Base-by-base conservation (phyloP, 2,329 filamentous ascomycete species). In the Colletotrichum echinochloae region DNA sequence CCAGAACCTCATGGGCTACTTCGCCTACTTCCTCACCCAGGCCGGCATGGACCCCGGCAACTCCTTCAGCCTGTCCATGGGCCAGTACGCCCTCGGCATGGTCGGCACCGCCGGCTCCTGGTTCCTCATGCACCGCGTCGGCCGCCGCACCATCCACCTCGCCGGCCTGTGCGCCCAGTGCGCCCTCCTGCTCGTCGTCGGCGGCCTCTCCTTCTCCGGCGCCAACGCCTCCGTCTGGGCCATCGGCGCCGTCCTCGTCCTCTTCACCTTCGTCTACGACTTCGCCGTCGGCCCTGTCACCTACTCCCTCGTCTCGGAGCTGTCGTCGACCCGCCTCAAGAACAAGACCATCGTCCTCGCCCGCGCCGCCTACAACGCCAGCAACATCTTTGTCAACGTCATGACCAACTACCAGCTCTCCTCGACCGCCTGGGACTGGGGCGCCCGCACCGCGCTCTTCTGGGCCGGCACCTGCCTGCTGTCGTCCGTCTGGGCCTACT, bases 261-360 rank as follows among this genome's bases (percentile, higher is more conserved):
- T 86, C 48, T 88, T 85, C 73, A 86, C 84, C 0, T 85, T 88
- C 63, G 78, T 85, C 2, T 89, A 89, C 76, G 85, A 86, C 78
- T 81, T 85, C 65, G 85, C 86, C 1, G 82, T 89, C 16, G 88
- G 87, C 0, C 87, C 87, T 0, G 83, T 88, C 9, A 84, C 84
- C 5, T 89, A 88, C 76, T 82, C 82, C 1, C 78, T 89, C 35
- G 75, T 88, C 14, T 83, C 86, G 0, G 87, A 89, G 73, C 81
- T 86, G 5, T 86, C 86, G 0, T 87, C 86, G 0, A 85, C 84
- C 0, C 82, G 87, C 11, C 83, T 89, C 46, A 85, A 86, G 71
- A 81, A 83, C 37, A 88, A 88, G 79, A 87, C 86, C 1, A 84
- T 88, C 16, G 85, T 87, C 3, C 78, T 89, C 59, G 84, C 86